phyloP scores from a whole-genome alignment of 768 basidiomycete species.

The Porphyrellus cyaneotinctus region DNA sequence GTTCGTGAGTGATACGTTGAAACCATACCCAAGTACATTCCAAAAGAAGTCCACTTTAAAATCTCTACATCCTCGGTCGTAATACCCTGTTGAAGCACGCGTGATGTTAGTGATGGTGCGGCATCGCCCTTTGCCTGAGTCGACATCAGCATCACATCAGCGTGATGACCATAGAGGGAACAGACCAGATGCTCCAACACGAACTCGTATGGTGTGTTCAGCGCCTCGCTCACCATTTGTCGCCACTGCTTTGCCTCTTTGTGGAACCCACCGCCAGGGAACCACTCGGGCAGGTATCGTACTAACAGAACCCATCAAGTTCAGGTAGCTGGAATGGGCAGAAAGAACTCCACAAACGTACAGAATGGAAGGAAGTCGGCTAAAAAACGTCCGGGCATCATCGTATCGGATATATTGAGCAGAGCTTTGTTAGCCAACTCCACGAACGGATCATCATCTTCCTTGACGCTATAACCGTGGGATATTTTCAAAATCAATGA shows the following conservation, averaged over 20 bases:
- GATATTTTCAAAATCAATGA: neutral
- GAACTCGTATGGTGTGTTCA: neutral
- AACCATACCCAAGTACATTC: neutral
- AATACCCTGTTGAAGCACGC: neutral
- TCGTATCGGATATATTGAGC: neutral
- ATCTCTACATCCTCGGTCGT: neutral
- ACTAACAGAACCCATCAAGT: neutral
- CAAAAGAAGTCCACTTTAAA: neutral
- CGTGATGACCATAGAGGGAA: neutral
- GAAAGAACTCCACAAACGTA: neutral
- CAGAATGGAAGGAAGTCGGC: neutral
- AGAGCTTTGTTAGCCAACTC: neutral
- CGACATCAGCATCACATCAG: neutral
- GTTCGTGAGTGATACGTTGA: neutral
- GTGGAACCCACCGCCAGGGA: neutral
- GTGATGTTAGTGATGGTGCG: neutral
- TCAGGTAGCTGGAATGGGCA: neutral
- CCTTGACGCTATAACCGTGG: neutral
- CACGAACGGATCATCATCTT: neutral
- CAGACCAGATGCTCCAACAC: neutral
- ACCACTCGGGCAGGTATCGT: neutral
- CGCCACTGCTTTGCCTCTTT: neutral
- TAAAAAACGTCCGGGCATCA: neutral
- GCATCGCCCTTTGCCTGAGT: neutral
- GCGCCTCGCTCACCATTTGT: neutral